Conservation (phyloP, 2,329 filamentous ascomycete species). For the Endoconidiophora polonica region DNA sequence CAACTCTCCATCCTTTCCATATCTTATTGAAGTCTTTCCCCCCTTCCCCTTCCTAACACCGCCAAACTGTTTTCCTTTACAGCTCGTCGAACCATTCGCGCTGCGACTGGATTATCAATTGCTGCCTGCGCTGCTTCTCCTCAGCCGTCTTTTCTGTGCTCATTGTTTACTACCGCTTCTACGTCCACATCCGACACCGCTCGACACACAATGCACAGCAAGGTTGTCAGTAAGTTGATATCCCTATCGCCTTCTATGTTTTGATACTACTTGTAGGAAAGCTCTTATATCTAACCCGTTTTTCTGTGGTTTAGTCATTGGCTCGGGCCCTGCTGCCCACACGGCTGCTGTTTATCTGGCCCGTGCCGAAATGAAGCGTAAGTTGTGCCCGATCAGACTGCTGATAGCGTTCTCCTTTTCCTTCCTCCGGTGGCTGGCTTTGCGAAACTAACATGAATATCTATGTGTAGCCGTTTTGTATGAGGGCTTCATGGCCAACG, state of each 20-base stretch:
- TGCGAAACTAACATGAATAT: not conserved
- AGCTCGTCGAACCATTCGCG: constrained; percentile 60
- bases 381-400: constrained; percentile 18
- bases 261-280: not conserved
- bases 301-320: constrained; percentile 41
- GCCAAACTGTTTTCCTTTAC: constrained; percentile 87
- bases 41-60: constrained; percentile 18
- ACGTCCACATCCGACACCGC: not conserved
- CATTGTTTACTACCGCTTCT: not conserved
- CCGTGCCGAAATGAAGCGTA: constrained; percentile 78
- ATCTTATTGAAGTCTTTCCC: not conserved
- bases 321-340: constrained; percentile 93
- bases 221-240: constrained; percentile 61
- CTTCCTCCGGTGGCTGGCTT: not conserved
- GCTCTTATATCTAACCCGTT: not conserved
- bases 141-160: constrained; percentile 1
- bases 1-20: not conserved
- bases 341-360: constrained; percentile 94
- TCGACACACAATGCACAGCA: constrained; percentile 57
- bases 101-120: constrained; percentile 55
- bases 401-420: not conserved
- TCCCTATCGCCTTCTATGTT: not conserved
- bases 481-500: constrained; percentile 95
- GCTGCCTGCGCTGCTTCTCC: constrained; percentile 41
- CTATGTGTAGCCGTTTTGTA: constrained; percentile 57